Base-by-base conservation (phyloP, 352 stramenopile species). In the Globisporangium okanoganense region DNA sequence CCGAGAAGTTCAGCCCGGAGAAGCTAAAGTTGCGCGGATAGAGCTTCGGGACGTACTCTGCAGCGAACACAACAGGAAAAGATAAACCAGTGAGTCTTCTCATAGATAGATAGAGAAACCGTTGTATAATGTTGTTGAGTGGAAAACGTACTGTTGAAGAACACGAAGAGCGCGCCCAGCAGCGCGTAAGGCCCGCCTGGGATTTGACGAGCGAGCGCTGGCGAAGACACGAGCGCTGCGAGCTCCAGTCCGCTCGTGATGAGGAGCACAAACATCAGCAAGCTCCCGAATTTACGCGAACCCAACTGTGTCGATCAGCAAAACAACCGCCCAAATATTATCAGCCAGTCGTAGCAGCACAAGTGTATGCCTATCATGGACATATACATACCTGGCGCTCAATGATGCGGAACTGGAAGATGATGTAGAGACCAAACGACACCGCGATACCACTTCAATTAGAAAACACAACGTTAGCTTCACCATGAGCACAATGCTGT, bases 321-420 rank as follows among this genome's bases (percentile, higher is more conserved):
- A 13, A 14, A 35, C 3, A 33, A n/a, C 14, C 10, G n/a, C 29
- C 10, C 22, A 10, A 9, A 13, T 9, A 33, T 24, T 22, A 24
- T 56, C 25, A n/a, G 38, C 36, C 22, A 9, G 22, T 5, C 1
- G n/a, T 14, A 10, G 3, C 9, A 40, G 24, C 35, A 56, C 22
- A 18, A 29, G 8, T 9, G 22, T 31, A 58, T 25, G 36, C 36
- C 5, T 20, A 4, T 20, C 13, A 47, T 58, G 22, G 48, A 16
- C 40, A 22, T 18, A 45, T 45, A 87, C 77, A 45, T 45, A 87
- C 77, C 72, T 85, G 74, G 2, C 86, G 75, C 63, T 95, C 86
- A 20, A 95, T 65, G 24, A 93, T 70, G 47, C 86, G 82, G 67
- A 89, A 94, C 73, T 93, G 82, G 73, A 92, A 95, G 59, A 95